These are phyloP conservation scores for Phytophthora chlamydospora DNA, from an alignment of 352 stramenopile genomes.

Conservation along the genomic window DNA sequence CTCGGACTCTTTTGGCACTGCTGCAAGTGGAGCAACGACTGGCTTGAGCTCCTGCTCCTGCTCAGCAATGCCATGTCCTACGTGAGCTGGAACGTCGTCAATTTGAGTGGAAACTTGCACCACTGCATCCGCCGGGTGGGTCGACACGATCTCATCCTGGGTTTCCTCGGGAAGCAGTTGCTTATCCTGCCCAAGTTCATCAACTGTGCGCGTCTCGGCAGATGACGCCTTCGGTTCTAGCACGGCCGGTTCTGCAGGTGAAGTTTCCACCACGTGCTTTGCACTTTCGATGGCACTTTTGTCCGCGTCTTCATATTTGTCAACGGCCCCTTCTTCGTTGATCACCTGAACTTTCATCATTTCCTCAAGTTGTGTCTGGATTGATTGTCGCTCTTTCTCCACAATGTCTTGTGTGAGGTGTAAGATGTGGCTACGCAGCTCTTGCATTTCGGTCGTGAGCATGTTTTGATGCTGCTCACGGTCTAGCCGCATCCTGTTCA, in stretches of 20 bases:
- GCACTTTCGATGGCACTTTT: slow-evolving; percentile 6
- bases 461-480: slow-evolving; percentile 64
- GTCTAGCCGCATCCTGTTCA: slow-evolving; percentile 54
- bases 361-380: slow-evolving; percentile 49
- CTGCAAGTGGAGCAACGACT: not conserved
- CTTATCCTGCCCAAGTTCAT: slow-evolving; percentile 2
- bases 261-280: not conserved
- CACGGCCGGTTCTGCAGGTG: not conserved
- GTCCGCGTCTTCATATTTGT: not conserved
- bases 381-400: slow-evolving; percentile 55
- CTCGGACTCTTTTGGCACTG: not conserved
- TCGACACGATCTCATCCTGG: not conserved
- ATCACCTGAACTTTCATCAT: slow-evolving; percentile 25
- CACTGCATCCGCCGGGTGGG: not conserved
- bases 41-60: not conserved
- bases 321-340: not conserved
- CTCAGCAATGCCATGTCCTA: not conserved
- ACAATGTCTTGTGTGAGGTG: slow-evolving; percentile 60
- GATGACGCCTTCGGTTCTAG: not conserved
- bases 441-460: slow-evolving; percentile 71
- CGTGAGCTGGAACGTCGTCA: not conserved
- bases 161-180: not conserved
- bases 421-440: slow-evolving; percentile 56
- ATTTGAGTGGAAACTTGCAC: not conserved
- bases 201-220: no score